Evolutionary conservation across 2,329 filamentous ascomycete species (phyloP).

Genomic region (Ascomycota sp.): DNA sequence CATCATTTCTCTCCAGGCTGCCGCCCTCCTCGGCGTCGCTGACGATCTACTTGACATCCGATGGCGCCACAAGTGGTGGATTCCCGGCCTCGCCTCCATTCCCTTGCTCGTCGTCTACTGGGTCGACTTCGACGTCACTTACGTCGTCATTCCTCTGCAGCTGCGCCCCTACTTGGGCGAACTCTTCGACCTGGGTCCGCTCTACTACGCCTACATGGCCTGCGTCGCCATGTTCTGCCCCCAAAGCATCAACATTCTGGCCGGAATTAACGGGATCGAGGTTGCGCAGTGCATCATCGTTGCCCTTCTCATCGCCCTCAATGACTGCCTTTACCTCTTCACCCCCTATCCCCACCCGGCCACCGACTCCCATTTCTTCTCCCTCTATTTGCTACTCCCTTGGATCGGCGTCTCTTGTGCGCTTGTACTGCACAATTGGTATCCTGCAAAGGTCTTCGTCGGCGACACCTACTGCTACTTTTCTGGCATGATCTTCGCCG

Average conservation of each 20-base stretch:
- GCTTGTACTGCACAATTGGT: slow-evolving; percentile 82
- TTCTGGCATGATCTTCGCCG: slow-evolving; percentile 94
- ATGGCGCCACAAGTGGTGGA: slow-evolving; percentile 97
- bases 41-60: slow-evolving; percentile 96
- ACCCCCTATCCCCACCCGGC: slow-evolving; percentile 75
- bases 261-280: slow-evolving; percentile 96
- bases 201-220: slow-evolving; percentile 96
- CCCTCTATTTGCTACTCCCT: slow-evolving; percentile 77
- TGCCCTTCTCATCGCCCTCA: slow-evolving; percentile 58
- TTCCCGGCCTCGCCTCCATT: slow-evolving; percentile 79
- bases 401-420: slow-evolving; percentile 84
- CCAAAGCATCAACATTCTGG: slow-evolving; percentile 98
- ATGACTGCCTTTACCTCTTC: slow-evolving; percentile 72
- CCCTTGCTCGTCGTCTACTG: slow-evolving; percentile 93
- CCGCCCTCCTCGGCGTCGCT: slow-evolving; percentile 74
- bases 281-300: slow-evolving; percentile 86
- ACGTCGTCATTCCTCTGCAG: slow-evolving; percentile 73
- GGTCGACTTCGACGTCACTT: slow-evolving; percentile 92
- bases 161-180: slow-evolving; percentile 68
- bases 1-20: slow-evolving; percentile 75
- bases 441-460: slow-evolving; percentile 82
- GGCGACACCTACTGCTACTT: slow-evolving; percentile 99
- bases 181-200: slow-evolving; percentile 56
- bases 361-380: slow-evolving; percentile 88
- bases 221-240: slow-evolving; percentile 91